These are phyloP conservation scores for Musa schizocarpa DNA, from an alignment of 176 grass and related monocot genomes.

Conservation along the genomic window DNA sequence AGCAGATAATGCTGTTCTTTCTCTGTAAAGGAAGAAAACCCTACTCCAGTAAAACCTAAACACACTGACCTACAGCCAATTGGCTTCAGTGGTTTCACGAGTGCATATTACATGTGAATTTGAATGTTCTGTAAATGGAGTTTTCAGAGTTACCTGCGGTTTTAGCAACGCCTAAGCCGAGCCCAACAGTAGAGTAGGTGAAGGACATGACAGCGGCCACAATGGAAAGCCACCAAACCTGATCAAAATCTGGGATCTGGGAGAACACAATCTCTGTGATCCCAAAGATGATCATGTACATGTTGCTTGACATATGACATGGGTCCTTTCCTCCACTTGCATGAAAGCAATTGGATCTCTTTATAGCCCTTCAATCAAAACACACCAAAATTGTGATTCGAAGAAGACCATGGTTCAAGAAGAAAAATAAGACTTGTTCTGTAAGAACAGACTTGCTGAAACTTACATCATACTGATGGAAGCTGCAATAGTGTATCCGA, in stretches of 20 bases:
- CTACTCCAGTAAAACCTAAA: no score
- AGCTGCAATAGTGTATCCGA: slow-evolving; percentile 56
- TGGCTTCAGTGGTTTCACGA: neutral
- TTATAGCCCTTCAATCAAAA: slow-evolving; percentile 37
- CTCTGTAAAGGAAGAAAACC: no score
- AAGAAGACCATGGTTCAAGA: no score
- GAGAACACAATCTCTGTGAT: slow-evolving; percentile 37
- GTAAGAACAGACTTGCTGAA: no score
- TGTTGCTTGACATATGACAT: slow-evolving; percentile 39
- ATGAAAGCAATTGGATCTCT: slow-evolving; percentile 40
- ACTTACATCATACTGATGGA: slow-evolving; percentile 53
- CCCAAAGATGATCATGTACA: slow-evolving; percentile 52
- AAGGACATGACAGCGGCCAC: slow-evolving; percentile 54
- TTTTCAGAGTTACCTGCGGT: slow-evolving; percentile 22
- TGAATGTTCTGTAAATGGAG: no score
- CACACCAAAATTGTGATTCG: neutral
- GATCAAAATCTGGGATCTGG: slow-evolving; percentile 54
- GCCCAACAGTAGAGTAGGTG: slow-evolving; percentile 38
- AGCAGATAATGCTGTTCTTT: no score
- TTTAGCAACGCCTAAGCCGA: slow-evolving; percentile 38
- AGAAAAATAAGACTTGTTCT: no score
- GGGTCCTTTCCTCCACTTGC: slow-evolving; percentile 11
- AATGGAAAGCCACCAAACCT: slow-evolving; percentile 56
- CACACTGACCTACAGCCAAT: no score
- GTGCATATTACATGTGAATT: neutral